Evolutionary conservation across 129 eudicot species (phyloP).

Genomic region (Flaveria ramosissima): DNA sequence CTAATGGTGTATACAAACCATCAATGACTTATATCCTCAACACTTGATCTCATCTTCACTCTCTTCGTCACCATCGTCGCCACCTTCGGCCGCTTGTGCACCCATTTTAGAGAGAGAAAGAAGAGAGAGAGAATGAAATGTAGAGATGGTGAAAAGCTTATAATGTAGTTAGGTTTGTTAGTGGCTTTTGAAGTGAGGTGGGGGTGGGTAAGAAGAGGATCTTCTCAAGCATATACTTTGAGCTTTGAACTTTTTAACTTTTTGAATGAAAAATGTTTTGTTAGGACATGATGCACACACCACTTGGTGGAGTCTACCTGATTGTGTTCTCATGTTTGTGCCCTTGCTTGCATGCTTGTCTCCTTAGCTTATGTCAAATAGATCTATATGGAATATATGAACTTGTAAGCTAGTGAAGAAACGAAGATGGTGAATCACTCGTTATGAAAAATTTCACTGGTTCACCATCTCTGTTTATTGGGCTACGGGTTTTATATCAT

Average conservation of each 20-base stretch:
- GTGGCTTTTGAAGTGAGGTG: conserved; percentile 37
- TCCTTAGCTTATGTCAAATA: conserved; percentile 21
- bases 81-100: conserved; percentile 16
- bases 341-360: conserved; percentile 36
- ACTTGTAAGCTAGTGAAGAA: neutral
- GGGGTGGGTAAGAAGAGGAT: conserved; percentile 47
- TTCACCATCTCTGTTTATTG: too few relatives aligned
- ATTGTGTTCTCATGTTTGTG: conserved; percentile 6
- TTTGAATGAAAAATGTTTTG: conserved; percentile 5
- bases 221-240: conserved; percentile 46
- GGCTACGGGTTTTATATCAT: too few relatives aligned
- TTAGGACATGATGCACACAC: conserved; percentile 32
- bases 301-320: conserved; percentile 36
- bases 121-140: conserved; percentile 3
- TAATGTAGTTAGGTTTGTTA: conserved; percentile 6
- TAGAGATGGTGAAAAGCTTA: conserved; percentile 15
- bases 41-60: conserved; percentile 2
- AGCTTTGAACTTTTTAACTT: conserved; percentile 25
- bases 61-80: conserved; percentile 8
- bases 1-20: conserved; percentile 41
- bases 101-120: conserved; percentile 26
- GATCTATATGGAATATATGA: neutral
- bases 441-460: too few relatives aligned
- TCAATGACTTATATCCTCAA: conserved; percentile 19
- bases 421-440: neutral